Evolutionary conservation across 192 early-diverging fungal species (phyloP), one percentile per base, ranked within the genome.

Genomic region (Coemansia sp.): DNA sequence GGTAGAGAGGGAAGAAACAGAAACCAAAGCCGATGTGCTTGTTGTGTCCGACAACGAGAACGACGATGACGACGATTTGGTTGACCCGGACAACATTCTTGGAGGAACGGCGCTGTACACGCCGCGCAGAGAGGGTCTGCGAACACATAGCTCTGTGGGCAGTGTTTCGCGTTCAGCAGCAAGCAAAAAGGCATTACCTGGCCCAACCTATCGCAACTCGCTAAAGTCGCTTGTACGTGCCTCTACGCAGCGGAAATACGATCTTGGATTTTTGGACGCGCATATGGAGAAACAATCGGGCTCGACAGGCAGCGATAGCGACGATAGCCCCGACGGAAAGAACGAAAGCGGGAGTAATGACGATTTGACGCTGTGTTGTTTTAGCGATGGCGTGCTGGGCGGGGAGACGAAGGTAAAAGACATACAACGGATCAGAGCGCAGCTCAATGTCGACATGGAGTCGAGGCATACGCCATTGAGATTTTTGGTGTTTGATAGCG

Each of bases 181-280:
- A 9, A 48, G 32, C 36, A 58, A 53, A 13, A 29, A 34, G 8
- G 14, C 0, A 9, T 13, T 13, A 17, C 17, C 42, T 45, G 55
- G 36, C 14, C 43, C 65, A 40, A 50, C 61, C 8, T 73, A 80
- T 42, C 59, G 63, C 22, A 80, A 80, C 53, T 62, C 72, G 34
- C 53, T 80, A 15, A 70, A 80, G 58, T 64, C 61, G 15, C 66
- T 80, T 20, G 77, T 74, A 13, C 77, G 56, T n/a, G 69, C 61
- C 15, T 63, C 38, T 3, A 46, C 50, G 35, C 48, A 53, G 45
- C 58, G 59, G 45, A 73, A 64, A 32, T 74, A 80, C 69, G 57
- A 71, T 38, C 36, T 69, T 42, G 50, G 34, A 19, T 74, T 74
- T 63, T 35, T 80, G 22, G 77, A 80, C 3, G 50, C 63, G 59